Base-by-base conservation (phyloP, 129 eudicot species). In the Lonicera japonica region DNA sequence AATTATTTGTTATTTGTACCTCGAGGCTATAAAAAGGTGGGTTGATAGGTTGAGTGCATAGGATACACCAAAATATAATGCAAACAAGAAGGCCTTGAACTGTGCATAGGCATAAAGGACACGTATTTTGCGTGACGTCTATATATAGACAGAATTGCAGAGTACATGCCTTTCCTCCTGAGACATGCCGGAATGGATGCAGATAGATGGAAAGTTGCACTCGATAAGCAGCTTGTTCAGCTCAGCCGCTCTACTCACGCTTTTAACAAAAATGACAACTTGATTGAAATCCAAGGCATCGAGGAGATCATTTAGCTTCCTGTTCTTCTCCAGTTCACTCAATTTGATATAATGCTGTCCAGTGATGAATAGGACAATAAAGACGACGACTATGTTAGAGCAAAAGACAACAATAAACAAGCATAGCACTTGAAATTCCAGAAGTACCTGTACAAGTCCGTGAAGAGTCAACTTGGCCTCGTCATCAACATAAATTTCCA, bases 401-500 rank as follows among this genome's bases (percentile, higher is more conserved):
- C 36, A 6, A 29, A 8, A 50, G 29, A 11, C 5, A 67, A 14
- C 25, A 67, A 24, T 47, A 34, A 15, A 13, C n/a, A 22, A 18
- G 8, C 6, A 18, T 50, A 48, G 48, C 17, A 50, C 2, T 57
- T 29, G 34, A n/a, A 41, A 29, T 68, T 11, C 14, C 48, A 53
- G 2, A 62, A 24, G 18, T 64, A 86, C 97, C 97, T 90, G 97
- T 48, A 90, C 97, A 76, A 90, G 95, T 20, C 97, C 97, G 23
- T 90, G 97, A 58, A 90, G 95, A 29, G 97, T 90, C 73, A 90
- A 78, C 73, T 90, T 90, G 67, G 97, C 91, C 68, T 90, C 97
- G 45, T 90, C 97, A 66, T 90, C 97, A 53, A 90, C 97, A 67
- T 90, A 90, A 36, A 90, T 90, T 79, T 90, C 97, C 97, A 90